phyloP scores from a whole-genome alignment of 2,329 filamentous ascomycete genomes.

The Penicillium sumatraense region DNA sequence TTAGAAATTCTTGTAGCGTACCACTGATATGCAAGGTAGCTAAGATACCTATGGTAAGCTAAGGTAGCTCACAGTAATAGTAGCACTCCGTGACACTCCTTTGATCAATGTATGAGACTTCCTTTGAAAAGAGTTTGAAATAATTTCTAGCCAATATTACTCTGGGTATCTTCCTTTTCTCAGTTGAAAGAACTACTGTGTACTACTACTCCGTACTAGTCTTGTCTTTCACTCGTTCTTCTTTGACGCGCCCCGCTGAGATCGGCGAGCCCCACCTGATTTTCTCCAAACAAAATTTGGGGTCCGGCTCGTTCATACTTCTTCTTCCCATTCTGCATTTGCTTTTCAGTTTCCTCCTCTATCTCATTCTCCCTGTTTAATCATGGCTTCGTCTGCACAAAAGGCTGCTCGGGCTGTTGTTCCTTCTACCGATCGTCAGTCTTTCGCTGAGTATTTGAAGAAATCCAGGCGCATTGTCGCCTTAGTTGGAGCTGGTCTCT shows the following conservation, averaged over 20 bases:
- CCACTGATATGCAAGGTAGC: too few species aligned
- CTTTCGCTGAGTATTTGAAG: constrained; percentile 59
- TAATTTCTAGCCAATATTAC: too few species aligned
- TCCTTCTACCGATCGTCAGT: constrained; percentile 53
- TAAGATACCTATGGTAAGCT: too few species aligned
- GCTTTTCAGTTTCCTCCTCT: not conserved
- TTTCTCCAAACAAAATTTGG: constrained; percentile 3
- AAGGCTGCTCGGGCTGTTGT: constrained; percentile 32
- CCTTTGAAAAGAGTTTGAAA: too few species aligned
- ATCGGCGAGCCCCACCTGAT: constrained; percentile 9
- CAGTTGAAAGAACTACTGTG: too few species aligned
- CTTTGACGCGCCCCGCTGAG: constrained; percentile 1
- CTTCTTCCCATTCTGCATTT: not conserved
- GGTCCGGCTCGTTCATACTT: not conserved
- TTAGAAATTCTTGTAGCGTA: too few species aligned
- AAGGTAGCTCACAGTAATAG: too few species aligned
- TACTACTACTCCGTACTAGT: too few species aligned
- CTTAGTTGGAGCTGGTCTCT: constrained; percentile 64
- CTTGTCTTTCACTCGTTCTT: not conserved
- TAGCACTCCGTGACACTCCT: too few species aligned
- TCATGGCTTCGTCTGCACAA: constrained; percentile 49
- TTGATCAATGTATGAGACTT: too few species aligned
- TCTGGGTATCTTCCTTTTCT: too few species aligned
- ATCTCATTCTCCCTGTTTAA: not conserved
- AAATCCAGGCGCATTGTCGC: constrained; percentile 62